Evolutionary conservation across 2,329 filamentous ascomycete species (phyloP).

Genomic region (Onygenales sp.): DNA sequence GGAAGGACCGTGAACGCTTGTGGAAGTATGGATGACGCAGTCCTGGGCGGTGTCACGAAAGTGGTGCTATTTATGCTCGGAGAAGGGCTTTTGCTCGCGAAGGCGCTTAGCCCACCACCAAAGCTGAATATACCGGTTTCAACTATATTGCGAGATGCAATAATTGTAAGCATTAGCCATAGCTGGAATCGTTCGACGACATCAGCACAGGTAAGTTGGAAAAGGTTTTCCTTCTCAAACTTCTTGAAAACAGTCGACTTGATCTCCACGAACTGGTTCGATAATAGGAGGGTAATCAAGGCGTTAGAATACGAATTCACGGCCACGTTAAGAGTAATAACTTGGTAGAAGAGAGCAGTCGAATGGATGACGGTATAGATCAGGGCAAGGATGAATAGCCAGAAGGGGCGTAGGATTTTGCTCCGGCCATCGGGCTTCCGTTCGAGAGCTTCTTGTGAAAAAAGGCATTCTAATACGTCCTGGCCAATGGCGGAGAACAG

Average conservation of each 20-base stretch:
- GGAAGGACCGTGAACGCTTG: slow-evolving; percentile 72
- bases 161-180: slow-evolving; percentile 95
- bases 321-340: slow-evolving; percentile 93
- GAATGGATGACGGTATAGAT: slow-evolving; percentile 83
- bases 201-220: slow-evolving; percentile 92
- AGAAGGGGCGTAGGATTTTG: slow-evolving; percentile 78
- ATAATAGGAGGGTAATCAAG: slow-evolving; percentile 79
- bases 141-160: slow-evolving; percentile 90
- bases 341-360: slow-evolving; percentile 86
- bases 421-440: slow-evolving; percentile 80
- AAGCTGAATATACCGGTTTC: slow-evolving; percentile 77
- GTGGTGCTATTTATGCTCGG: slow-evolving; percentile 39
- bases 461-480: slow-evolving; percentile 91
- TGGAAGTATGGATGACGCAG: slow-evolving; percentile 64
- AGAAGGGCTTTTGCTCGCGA: slow-evolving; percentile 18
- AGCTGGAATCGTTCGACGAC: slow-evolving; percentile 95
- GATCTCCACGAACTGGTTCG: slow-evolving; percentile 98
- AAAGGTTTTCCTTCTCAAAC: slow-evolving; percentile 95
- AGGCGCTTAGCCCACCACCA: slow-evolving; percentile 28
- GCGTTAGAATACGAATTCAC: slow-evolving; percentile 99
- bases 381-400: slow-evolving; percentile 81
- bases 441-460: slow-evolving; percentile 85
- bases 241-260: slow-evolving; percentile 98
- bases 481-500: slow-evolving; percentile 86
- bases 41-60: slow-evolving; percentile 46